Base-by-base conservation (phyloP, 1,284 basidiomycete species). In the Cutaneotrichosporon dermatis region DNA sequence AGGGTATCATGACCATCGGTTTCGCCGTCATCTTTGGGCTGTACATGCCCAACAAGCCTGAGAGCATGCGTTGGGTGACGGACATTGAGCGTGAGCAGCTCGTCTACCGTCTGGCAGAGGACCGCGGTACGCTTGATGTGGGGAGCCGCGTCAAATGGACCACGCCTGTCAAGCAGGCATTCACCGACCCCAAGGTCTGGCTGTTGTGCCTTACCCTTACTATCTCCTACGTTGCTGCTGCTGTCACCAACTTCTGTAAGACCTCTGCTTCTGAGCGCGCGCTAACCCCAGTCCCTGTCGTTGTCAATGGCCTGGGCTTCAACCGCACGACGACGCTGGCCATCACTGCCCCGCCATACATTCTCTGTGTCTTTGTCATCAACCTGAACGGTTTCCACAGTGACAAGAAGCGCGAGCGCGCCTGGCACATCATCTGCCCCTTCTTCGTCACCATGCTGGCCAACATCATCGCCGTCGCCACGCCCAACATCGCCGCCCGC, bases 381-480 rank as follows among this genome's bases (percentile, higher is more conserved):
- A 58, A 70, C 43, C 37, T 74, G 55, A 72, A 69, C 62, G 75
- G 75, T 13, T 69, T 63, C 64, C 69, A 72, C 60, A 71, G 68
- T 11, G 76, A 76, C 67, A 71, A 72, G 62, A 71, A 62, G 52
- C 66, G 65, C 15, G 69, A 74, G 53, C 70, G 75, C 40, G 12
- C 59, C 13, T 55, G 52, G 36, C 62, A 66, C 61, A 49, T 64
- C 34, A 45, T 59, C 46, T n/a, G 13, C 3, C 58, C 66, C 4
- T 59, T 66, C 33, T 2, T 35, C 16, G 12, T 86, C 25, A 87
- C 86, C 13, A 83, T 88, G 49, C 53, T 87, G 13, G 89, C 88
- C 5, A 90, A 90, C 72, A 69, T 87, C 51, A 84, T 92, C 54
- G 86, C 89, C 2, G 82, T 87, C 56, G 60, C 73, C 0, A 78